A percentile compares a stretch with the other conserved stretches of the same genome.
These are phyloP conservation scores for Yamadazyma membranifaciens DNA, from an alignment of 1,139 yeast species.

Conservation along the genomic window DNA sequence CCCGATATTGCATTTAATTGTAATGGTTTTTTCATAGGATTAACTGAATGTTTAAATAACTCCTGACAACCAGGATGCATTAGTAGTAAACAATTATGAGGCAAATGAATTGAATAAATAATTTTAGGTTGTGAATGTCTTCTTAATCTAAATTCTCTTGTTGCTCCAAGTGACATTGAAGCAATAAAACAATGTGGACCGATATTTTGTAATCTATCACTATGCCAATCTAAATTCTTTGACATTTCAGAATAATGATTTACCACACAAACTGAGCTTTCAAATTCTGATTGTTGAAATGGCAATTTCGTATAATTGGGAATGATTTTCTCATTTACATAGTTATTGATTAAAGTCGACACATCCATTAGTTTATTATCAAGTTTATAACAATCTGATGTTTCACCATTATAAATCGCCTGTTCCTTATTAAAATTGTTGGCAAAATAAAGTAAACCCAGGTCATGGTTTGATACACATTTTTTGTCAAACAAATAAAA, in stretches of 20 bases:
- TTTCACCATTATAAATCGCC: slow-evolving; percentile 14
- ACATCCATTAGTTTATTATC: slow-evolving; percentile 32
- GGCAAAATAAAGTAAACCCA: slow-evolving; percentile 29
- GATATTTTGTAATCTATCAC: slow-evolving; percentile 65
- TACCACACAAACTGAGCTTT: slow-evolving; percentile 54
- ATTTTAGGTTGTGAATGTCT: slow-evolving; percentile 28
- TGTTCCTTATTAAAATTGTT: slow-evolving; percentile 30
- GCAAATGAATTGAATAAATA: slow-evolving; percentile 53
- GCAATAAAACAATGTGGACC: slow-evolving; percentile 72
- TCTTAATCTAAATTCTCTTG: slow-evolving; percentile 61
- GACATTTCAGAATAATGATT: slow-evolving; percentile 51
- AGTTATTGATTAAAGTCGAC: slow-evolving; percentile 39
- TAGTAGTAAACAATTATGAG: slow-evolving; percentile 62
- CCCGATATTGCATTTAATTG: slow-evolving; percentile 51
- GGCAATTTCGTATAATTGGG: slow-evolving; percentile 26
- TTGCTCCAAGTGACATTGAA: slow-evolving; percentile 64
- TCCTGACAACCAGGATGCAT: slow-evolving; percentile 84
- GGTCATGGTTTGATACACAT: slow-evolving; percentile 55
- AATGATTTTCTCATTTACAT: slow-evolving; percentile 37
- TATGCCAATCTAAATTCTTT: slow-evolving; percentile 66
- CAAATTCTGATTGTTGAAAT: slow-evolving; percentile 31
- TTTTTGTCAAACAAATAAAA: slow-evolving; percentile 62
- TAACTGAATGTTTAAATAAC: slow-evolving; percentile 56
- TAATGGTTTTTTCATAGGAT: slow-evolving; percentile 25
- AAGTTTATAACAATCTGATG: slow-evolving; percentile 6